Evolutionary conservation across 1,139 yeast species (phyloP).

Genomic region (Candida sp.): DNA sequence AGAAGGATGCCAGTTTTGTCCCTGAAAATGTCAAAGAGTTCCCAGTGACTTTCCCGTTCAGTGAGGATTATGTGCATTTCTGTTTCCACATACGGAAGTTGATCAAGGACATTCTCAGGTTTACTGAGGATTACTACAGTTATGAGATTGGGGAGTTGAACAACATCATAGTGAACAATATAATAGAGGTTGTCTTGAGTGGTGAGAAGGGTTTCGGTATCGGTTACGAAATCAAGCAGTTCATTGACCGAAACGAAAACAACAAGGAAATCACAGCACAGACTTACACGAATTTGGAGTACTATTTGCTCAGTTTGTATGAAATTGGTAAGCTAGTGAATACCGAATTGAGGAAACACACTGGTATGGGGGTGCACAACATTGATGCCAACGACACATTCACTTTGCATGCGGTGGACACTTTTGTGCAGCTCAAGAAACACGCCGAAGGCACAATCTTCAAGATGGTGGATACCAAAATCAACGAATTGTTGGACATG

Average conservation of each 20-base stretch:
- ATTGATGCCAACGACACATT: conserved; percentile 43
- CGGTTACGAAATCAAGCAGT: conserved; percentile 65
- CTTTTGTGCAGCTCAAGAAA: conserved; percentile 67
- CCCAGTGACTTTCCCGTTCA: conserved; percentile 86
- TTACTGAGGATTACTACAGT: conserved; percentile 69
- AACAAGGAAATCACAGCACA: conserved; percentile 93
- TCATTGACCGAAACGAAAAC: conserved; percentile 61
- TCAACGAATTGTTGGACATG: conserved; percentile 80
- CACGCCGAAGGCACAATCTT: conserved; percentile 84
- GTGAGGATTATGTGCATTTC: conserved; percentile 85
- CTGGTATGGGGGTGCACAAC: conserved; percentile 55
- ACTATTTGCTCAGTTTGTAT: conserved; percentile 67
- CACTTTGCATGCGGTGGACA: conserved; percentile 44
- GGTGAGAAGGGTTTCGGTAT: conserved; percentile 57
- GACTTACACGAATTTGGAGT: conserved; percentile 85
- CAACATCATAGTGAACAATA: conserved; percentile 54
- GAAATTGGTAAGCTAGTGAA: conserved; percentile 56
- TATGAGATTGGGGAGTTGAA: conserved; percentile 49
- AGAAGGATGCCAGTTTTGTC: conserved; percentile 51
- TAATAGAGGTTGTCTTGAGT: conserved; percentile 74
- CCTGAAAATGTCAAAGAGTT: conserved; percentile 38
- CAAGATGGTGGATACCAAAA: conserved; percentile 77
- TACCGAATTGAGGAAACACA: conserved; percentile 49
- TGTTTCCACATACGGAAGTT: conserved; percentile 77
- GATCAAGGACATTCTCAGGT: conserved; percentile 56